These are phyloP conservation scores for Alternaria viburni DNA, from an alignment of 2,329 filamentous ascomycete genomes.

Conservation along the genomic window DNA sequence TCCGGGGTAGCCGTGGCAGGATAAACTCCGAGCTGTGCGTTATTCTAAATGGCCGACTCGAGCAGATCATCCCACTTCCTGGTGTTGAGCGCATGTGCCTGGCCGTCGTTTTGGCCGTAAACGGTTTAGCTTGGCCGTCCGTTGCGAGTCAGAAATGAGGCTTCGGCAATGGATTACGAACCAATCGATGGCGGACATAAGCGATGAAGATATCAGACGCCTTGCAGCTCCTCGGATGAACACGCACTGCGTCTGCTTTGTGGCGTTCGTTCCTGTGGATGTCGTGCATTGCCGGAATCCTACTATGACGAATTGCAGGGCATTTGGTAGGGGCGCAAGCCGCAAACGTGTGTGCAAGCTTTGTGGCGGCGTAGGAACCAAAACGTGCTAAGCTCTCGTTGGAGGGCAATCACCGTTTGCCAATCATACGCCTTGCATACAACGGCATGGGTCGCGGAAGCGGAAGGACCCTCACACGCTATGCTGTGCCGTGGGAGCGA, in stretches of 20 bases:
- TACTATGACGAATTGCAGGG: background rate
- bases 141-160: slow-evolving; percentile 4
- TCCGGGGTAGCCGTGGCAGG: background rate
- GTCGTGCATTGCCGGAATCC: background rate
- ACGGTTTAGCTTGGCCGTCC: background rate
- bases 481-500: background rate
- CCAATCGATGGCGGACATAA: background rate
- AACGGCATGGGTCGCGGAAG: slow-evolving; percentile 6
- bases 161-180: background rate
- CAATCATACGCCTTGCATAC: background rate
- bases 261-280: background rate
- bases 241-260: background rate
- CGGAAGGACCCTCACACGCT: background rate
- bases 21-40: background rate
- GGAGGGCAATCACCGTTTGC: background rate
- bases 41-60: background rate
- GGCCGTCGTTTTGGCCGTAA: background rate
- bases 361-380: slow-evolving; percentile 1
- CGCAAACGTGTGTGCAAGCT: background rate
- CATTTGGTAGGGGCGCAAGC: background rate
- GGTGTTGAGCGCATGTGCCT: background rate
- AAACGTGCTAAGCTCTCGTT: background rate
- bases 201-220: background rate
- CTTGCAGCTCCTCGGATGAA: background rate
- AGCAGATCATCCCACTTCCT: background rate